A percentile compares a stretch with the other conserved stretches of the same genome.
Conservation (phyloP, 2,329 filamentous ascomycete species). For the Cladosporium oxysporum region DNA sequence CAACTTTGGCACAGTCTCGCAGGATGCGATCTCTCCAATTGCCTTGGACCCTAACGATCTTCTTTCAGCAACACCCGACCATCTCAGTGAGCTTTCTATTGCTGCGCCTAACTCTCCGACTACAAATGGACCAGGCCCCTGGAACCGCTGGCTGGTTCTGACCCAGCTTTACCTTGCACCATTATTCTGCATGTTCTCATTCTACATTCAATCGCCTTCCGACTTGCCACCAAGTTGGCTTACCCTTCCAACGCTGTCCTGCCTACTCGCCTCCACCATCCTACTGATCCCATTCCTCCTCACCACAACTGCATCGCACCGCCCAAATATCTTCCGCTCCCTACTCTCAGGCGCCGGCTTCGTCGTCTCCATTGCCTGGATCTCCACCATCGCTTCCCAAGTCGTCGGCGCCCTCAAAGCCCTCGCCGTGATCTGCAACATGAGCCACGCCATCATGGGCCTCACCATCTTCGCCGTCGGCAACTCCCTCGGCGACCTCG, state of each 20-base stretch:
- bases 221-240: conserved; percentile 60
- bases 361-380: conserved; percentile 90
- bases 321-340: conserved; percentile 69
- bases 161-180: conserved; percentile 87
- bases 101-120: conserved; percentile 7
- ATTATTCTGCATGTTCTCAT: conserved; percentile 73
- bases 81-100: conserved; percentile 18
- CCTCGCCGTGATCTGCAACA: conserved; percentile 85
- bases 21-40: neutral
- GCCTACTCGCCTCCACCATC: conserved; percentile 59
- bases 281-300: conserved; percentile 67
- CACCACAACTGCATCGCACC: conserved; percentile 66
- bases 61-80: conserved; percentile 5
- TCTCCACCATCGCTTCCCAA: conserved; percentile 91
- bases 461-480: conserved; percentile 95
- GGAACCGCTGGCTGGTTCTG: conserved; percentile 89
- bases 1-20: conserved; percentile 25
- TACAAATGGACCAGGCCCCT: conserved; percentile 46
- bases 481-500: conserved; percentile 90
- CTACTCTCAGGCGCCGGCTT: conserved; percentile 88
- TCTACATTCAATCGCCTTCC: conserved; percentile 49
- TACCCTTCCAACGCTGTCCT: conserved; percentile 49
- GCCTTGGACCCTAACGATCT: conserved; percentile 4
- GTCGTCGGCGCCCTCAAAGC: conserved; percentile 95
- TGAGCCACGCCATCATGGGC: conserved; percentile 91